A percentile compares a stretch with the other conserved stretches of the same genome.
These are phyloP conservation scores for Hymenochaete sp. DNA, from an alignment of 1,284 basidiomycete genomes.

Conservation along the genomic window DNA sequence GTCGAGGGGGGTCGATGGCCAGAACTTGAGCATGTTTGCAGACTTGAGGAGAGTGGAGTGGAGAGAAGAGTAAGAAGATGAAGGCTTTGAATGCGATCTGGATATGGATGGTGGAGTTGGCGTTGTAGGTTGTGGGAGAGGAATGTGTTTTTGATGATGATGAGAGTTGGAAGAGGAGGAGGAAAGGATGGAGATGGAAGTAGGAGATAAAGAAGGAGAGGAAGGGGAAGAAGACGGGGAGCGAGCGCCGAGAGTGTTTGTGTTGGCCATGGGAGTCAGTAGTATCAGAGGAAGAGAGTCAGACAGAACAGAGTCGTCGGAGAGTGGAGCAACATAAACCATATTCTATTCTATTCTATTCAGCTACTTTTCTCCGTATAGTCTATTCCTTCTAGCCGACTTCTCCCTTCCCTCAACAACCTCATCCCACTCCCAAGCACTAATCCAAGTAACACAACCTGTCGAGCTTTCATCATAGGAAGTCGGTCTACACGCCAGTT, in stretches of 20 bases:
- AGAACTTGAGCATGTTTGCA: constrained; percentile 54
- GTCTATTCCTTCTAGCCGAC: too few species aligned
- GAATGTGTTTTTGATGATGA: constrained; percentile 16
- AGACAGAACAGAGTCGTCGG: too few species aligned
- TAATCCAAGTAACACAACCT: constrained; percentile 44
- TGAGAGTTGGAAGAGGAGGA: constrained; percentile 18
- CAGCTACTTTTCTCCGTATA: too few species aligned
- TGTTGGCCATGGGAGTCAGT: not conserved
- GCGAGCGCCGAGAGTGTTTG: not conserved
- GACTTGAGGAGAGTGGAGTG: constrained; percentile 14
- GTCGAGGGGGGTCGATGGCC: constrained; percentile 50
- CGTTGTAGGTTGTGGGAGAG: constrained; percentile 21
- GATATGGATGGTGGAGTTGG: constrained; percentile 4
- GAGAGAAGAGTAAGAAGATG: constrained; percentile 20
- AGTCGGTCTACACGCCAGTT: constrained; percentile 43
- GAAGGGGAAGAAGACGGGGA: too few species aligned
- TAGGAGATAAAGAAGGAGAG: constrained; percentile 12
- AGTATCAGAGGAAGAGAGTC: too few species aligned
- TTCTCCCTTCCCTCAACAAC: too few species aligned
- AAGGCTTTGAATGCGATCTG: constrained; percentile 18
- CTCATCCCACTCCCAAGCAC: constrained; percentile 45
- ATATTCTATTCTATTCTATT: too few species aligned
- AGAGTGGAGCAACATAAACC: too few species aligned
- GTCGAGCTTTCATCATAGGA: constrained; percentile 40
- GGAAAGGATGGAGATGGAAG: constrained; percentile 6